Conservation (phyloP, 495 filamentous ascomycete species). For the Penicillium taxi region DNA sequence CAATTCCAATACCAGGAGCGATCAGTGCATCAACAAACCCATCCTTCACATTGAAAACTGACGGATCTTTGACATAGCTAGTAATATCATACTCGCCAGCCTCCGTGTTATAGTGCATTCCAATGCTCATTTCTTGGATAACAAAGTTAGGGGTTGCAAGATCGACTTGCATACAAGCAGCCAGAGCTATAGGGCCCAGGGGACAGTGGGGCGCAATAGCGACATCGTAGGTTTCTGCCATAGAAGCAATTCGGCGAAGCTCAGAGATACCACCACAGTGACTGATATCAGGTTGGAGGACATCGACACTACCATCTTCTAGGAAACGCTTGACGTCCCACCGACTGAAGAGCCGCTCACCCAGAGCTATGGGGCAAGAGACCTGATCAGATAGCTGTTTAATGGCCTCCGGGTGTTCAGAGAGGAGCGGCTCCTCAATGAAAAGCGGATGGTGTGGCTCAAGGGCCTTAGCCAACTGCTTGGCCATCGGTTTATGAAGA, state of each 20-base stretch:
- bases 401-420: conserved; percentile 63
- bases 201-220: conserved; percentile 74
- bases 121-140: conserved; percentile 76
- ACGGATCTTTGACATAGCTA: conserved; percentile 58
- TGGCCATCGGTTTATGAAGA: conserved; percentile 74
- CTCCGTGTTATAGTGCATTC: conserved; percentile 71
- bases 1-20: conserved; percentile 65
- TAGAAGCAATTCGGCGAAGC: conserved; percentile 58
- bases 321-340: conserved; percentile 74
- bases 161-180: conserved; percentile 66
- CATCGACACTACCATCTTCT: conserved; percentile 60
- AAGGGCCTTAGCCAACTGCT: conserved; percentile 65
- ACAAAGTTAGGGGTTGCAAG: conserved; percentile 61
- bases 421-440: conserved; percentile 71
- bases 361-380: conserved; percentile 64
- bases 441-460: conserved; percentile 68
- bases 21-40: conserved; percentile 58
- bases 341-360: conserved; percentile 64
- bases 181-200: conserved; percentile 67
- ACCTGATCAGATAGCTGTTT: conserved; percentile 57
- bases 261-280: conserved; percentile 77
- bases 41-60: conserved; percentile 56
- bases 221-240: conserved; percentile 75
- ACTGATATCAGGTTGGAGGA: conserved; percentile 70
- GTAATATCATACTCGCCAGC: conserved; percentile 56